These are phyloP conservation scores for Xylaria sp. DNA, from an alignment of 2,329 filamentous ascomycete genomes.

Conservation along the genomic window DNA sequence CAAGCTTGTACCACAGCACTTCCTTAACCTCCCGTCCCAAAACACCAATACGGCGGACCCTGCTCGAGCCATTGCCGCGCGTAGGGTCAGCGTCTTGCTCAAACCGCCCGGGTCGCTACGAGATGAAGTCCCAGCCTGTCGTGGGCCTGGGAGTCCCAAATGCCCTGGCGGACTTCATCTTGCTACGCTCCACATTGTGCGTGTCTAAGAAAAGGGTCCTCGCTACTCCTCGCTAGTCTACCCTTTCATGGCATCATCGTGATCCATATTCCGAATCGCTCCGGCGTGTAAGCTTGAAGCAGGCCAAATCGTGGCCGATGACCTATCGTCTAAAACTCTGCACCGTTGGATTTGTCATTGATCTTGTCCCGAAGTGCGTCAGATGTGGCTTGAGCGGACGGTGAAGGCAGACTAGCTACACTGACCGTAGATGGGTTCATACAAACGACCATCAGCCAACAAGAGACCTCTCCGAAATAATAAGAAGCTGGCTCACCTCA, in stretches of 20 bases:
- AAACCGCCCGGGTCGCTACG: constrained; percentile 27
- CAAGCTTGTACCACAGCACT: not conserved
- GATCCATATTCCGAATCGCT: not conserved
- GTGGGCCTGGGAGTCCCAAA: constrained; percentile 16
- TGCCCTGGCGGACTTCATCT: too few species aligned
- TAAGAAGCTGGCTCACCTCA: constrained; percentile 24
- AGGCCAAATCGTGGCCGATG: not conserved
- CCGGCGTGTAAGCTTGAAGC: constrained; percentile 4
- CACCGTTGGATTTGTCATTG: constrained; percentile 19
- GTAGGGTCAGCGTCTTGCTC: constrained; percentile 29
- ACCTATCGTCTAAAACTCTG: not conserved
- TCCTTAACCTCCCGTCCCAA: constrained; percentile 11
- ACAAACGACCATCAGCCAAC: not conserved
- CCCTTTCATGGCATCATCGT: not conserved
- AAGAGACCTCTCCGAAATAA: constrained; percentile 8
- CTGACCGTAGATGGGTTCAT: constrained; percentile 3
- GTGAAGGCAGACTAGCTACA: not conserved
- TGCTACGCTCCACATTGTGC: too few species aligned
- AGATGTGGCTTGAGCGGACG: constrained; percentile 3
- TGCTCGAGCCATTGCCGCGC: constrained; percentile 29
- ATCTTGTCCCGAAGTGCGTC: constrained; percentile 10
- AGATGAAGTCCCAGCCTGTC: constrained; percentile 30
- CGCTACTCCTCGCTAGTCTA: not conserved
- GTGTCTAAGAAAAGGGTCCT: too few species aligned
- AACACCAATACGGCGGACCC: constrained; percentile 15